Percentiles rank a stretch among this genome's conserved stretches.
These are phyloP conservation scores for Aspergillus quadrilineatus DNA, from an alignment of 2,329 filamentous ascomycete species.

Conservation along the genomic window DNA sequence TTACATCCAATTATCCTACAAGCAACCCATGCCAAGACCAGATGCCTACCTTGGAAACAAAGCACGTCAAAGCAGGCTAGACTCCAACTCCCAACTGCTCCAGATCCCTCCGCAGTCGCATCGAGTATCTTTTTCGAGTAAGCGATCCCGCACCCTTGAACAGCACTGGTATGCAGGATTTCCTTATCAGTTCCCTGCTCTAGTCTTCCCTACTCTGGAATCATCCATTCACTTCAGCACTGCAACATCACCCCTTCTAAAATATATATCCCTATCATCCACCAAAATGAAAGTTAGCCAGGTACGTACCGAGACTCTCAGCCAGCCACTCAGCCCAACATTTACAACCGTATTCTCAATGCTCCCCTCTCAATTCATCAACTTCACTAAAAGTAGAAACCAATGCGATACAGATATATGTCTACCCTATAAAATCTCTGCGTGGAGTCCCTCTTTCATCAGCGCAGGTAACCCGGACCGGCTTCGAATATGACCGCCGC, in stretches of 20 bases:
- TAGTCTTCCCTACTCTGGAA: too few relatives aligned
- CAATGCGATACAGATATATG: slow-evolving; percentile 56
- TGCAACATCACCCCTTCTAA: background rate
- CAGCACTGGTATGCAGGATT: background rate
- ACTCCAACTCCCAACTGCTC: background rate
- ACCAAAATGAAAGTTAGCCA: slow-evolving; percentile 41
- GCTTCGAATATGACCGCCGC: slow-evolving; percentile 64
- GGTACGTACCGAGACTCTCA: slow-evolving; percentile 21
- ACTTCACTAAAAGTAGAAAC: background rate
- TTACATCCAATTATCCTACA: background rate
- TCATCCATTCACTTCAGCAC: background rate
- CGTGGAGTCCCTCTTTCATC: slow-evolving; percentile 57
- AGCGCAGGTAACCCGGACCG: slow-evolving; percentile 59
- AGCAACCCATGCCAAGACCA: background rate
- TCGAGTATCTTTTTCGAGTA: background rate
- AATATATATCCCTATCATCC: background rate
- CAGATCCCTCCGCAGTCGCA: background rate
- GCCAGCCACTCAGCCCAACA: too few relatives aligned
- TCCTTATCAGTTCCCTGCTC: background rate
- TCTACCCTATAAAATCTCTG: slow-evolving; percentile 74
- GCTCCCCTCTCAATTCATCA: background rate
- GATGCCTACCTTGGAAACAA: background rate
- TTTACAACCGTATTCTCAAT: background rate
- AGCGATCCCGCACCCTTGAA: background rate
- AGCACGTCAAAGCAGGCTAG: background rate